Base-by-base conservation (phyloP, 805 yeast species). In the Ogataea siamensis region DNA sequence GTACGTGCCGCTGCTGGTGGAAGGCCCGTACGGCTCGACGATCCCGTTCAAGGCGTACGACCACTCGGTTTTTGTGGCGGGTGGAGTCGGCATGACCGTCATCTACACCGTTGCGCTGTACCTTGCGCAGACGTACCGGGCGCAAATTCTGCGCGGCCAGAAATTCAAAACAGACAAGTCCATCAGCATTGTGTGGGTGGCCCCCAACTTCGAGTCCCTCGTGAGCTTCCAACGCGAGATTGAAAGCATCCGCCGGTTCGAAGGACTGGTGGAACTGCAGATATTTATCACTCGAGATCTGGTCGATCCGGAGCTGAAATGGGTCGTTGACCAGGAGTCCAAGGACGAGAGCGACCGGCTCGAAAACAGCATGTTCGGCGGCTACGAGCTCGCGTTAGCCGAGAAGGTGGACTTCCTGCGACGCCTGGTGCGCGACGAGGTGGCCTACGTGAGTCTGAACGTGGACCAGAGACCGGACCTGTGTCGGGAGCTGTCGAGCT, bases 61-160 rank as follows among this genome's bases (percentile, higher is more conserved):
- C 23, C 66, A 67, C 32, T 71, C 73, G 2, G 58, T 78, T 6
- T 67, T 78, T 29, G 57, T 79, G 28, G 80, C 82, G 3, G 85
- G 85, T 7, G 86, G 85, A 5, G 74, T 76, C 45, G 86, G 86
- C 8, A 68, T 79, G 50, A 76, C 86, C 0, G 82, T 78, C 0
- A 63, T 75, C 7, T 62, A 71, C 28, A 64, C 76, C 3, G 68
- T 75, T 40, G 75, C 74, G 1, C 46, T 64, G 17, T 64, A 67
- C 30, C 47, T 74, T 21, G 64, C 63, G 0, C 54, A 53, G 34
- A 57, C 58, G 1, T 52, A 55, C 38, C 49, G 53, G 16, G 65
- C 62, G 5, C 60, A 54, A 22, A 40, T 39, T 13, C 29, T 55
- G 20, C 46, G 62, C 16, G 57, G 54, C 11, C 52, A 51, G 29